These are phyloP conservation scores for Ampelomyces quisqualis DNA, from an alignment of 2,329 filamentous ascomycete genomes.

Conservation along the genomic window DNA sequence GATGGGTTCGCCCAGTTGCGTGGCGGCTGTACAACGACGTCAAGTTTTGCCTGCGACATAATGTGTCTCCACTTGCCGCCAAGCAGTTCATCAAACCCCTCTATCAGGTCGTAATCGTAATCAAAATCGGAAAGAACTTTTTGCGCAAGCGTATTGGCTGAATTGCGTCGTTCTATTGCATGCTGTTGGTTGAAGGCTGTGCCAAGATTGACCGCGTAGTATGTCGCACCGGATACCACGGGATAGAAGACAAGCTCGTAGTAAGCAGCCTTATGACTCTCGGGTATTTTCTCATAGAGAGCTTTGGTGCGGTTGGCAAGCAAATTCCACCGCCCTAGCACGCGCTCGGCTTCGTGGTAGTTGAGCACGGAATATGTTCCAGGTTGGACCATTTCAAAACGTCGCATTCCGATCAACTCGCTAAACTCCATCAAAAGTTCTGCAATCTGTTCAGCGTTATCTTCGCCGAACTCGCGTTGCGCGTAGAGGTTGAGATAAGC, in stretches of 20 bases:
- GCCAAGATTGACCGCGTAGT: conserved; percentile 42
- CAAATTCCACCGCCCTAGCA: conserved; percentile 9
- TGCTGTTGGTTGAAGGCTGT: conserved; percentile 57
- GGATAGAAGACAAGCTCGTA: conserved; percentile 62
- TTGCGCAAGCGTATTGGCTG: conserved; percentile 14
- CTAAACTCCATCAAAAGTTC: conserved; percentile 16
- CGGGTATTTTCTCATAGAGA: conserved; percentile 42
- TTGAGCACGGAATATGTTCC: conserved; percentile 16
- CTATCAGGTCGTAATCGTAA: conserved; percentile 15
- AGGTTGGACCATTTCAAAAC: conserved; percentile 12
- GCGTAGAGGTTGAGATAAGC: conserved; percentile 9
- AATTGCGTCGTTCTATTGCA: conserved; percentile 37
- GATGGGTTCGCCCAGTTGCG: conserved; percentile 64
- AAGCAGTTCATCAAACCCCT: conserved; percentile 13
- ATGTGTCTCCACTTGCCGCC: conserved; percentile 63
- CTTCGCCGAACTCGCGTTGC: conserved; percentile 12
- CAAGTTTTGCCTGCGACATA: conserved; percentile 41
- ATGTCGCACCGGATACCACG: conserved; percentile 50
- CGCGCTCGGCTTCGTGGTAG: conserved; percentile 15
- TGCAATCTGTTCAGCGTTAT: conserved; percentile 7
- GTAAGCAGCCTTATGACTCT: conserved; percentile 53
- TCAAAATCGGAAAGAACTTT: conserved; percentile 14
- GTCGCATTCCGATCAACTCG: conserved; percentile 14
- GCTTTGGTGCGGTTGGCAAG: conserved; percentile 6
- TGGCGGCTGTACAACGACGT: conserved; percentile 46